Evolutionary conservation across 495 filamentous ascomycete genomes (phyloP), one percentile per base, ranked within the genome.

Genomic region (Hyaloscypha finlandica): DNA sequence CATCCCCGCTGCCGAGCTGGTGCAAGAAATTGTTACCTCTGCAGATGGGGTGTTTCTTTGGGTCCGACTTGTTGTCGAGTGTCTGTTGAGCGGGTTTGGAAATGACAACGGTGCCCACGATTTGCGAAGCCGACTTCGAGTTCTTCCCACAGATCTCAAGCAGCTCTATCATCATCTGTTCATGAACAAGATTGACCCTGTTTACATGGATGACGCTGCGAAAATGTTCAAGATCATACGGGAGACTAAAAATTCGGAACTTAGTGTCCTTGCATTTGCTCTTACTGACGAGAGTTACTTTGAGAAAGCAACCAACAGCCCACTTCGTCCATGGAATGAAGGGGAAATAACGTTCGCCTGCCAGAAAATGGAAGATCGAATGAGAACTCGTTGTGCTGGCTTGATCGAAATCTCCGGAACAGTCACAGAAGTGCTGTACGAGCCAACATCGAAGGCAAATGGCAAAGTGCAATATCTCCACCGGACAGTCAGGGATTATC

Each of bases 1-100:
- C n/a, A 9, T 61, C 14, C 25, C 51, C 5, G 56, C 65, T 6
- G 11, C 33, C 31, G 16, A 45, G 29, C 55, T 65, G 31, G 45
- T 58, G 2, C n/a, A 61, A 22, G 48, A 65, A 29, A 58, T 70
- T 20, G 48, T 62, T n/a, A 19, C 11, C 20, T 53, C 22, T 8
- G 53, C 53, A 2, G 22, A 56, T 14, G 53, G 53, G 53, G 53
- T 56, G 6, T 56, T 56, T 61, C 73, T 80, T 3, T 81, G 79
- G 79, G 73, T 78, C 16, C 57, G 55, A 19, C 63, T 81, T 11
- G 78, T 76, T 4, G 65, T 75, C 16, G 42, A 48, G 42, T 71
- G 67, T n/a, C 67, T 81, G 0, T 11, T 71, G 6, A 57, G 63
- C 8, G 79, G 77, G 0, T 20, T 79, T 11, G 65, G 35, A 6